Evolutionary conservation across 208 protist genomes (phyloP), one percentile per base, ranked within the genome.

Genomic region (Wallacemonas sp.): DNA sequence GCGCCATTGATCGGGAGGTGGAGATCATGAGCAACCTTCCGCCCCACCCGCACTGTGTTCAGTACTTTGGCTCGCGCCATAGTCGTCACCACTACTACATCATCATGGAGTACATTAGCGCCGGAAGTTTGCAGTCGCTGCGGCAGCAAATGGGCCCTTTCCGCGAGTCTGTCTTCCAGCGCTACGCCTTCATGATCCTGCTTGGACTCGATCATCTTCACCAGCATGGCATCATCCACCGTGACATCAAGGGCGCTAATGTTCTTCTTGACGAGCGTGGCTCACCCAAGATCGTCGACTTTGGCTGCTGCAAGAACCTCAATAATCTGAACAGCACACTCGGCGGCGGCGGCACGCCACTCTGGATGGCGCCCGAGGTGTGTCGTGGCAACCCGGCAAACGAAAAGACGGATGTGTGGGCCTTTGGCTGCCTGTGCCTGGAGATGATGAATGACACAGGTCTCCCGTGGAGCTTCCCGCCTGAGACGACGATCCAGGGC

Each of bases 211-310:
- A 82, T 19, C 88, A 96, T 52, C 67, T 96, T 1, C 92, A 96
- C 64, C 16, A 57, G 5, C 68, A 96, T 61, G 64, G 76, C 64
- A 94, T 96, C 29, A 80, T 97, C 57, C 91, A 95, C 65, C 85
- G 85, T 44, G 92, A 96, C 72, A 96, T 96, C 63, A 96, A 96
- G 54, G 92, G 92, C 29, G 88, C 85, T 3, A 97, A 97, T 71
- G 88, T 97, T 32, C 73, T 97, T n/a, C 67, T 97, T 6, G 88
- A 89, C 65, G 79, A 93, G 63, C 74, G 80, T 14, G 94, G 93
- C 19, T 79, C 61, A 26, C 83, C 92, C 4, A 98, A 98, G 72
- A 92, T 98, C 66, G 93, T 88, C 16, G 95, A 98, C 58, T 98
- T 98, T 80, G 95, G 95, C 49, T 93, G 87, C 39, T 94, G 85